Percentiles rank a stretch among this genome's conserved stretches.
phyloP scores from a whole-genome alignment of 768 basidiomycete species.

The Russula griseocarnosa region DNA sequence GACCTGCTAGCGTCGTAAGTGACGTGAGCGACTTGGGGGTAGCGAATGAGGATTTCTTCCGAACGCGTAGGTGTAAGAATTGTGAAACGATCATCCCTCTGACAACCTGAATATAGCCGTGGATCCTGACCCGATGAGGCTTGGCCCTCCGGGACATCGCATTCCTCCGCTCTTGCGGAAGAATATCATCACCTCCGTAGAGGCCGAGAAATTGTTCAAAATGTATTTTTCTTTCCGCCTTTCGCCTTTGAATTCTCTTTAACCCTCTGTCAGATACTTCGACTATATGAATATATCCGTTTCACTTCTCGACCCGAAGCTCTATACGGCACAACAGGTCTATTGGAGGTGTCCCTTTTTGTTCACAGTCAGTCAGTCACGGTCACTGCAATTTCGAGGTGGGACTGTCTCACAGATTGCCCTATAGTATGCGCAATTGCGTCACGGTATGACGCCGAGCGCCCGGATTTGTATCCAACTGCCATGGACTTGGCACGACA shows the following conservation, averaged over 20 bases:
- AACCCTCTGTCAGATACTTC: constrained; percentile 38
- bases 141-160: constrained; percentile 20
- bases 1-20: constrained; percentile 28
- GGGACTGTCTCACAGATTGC: background rate
- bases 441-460: constrained; percentile 66
- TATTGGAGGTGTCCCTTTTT: constrained; percentile 85
- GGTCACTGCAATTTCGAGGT: background rate
- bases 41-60: constrained; percentile 65
- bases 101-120: constrained; percentile 9
- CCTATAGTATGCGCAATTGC: constrained; percentile 78
- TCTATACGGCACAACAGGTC: constrained; percentile 81
- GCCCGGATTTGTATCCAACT: constrained; percentile 66
- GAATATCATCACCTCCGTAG: constrained; percentile 27
- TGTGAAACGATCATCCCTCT: background rate
- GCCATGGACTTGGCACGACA: constrained; percentile 71
- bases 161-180: constrained; percentile 25
- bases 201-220: constrained; percentile 28
- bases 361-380: constrained; percentile 79
- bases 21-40: constrained; percentile 40
- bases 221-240: constrained; percentile 19
- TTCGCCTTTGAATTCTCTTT: background rate
- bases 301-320: constrained; percentile 75
- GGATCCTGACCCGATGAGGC: constrained; percentile 18
- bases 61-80: constrained; percentile 33
- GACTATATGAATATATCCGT: constrained; percentile 74